phyloP scores from a whole-genome alignment of 208 protist genomes.

The Baffinella frigidus region DNA sequence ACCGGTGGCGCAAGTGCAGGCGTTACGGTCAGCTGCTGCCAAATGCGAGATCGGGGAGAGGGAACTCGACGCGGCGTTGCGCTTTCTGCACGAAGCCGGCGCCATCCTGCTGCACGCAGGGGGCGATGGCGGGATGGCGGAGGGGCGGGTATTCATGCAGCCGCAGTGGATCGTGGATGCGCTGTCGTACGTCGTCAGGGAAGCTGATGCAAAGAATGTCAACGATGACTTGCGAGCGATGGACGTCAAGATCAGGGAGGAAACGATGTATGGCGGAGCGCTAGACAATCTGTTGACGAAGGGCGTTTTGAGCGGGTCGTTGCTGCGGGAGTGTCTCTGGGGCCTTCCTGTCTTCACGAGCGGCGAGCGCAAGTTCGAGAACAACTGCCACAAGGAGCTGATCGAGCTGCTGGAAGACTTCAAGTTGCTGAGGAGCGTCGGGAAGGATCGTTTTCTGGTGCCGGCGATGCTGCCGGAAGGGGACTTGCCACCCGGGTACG shows the following conservation, averaged over 20 bases:
- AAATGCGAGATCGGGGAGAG: not conserved
- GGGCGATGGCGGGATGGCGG: not conserved
- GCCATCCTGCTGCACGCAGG: not conserved
- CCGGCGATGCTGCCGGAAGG: no score
- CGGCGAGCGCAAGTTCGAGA: not conserved
- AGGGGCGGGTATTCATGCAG: not conserved
- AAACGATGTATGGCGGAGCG: not conserved
- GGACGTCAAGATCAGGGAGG: not conserved
- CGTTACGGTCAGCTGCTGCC: not conserved
- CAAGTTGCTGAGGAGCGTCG: no score
- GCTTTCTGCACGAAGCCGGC: not conserved
- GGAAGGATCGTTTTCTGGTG: no score
- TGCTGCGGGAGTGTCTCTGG: not conserved
- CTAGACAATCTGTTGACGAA: not conserved
- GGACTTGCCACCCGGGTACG: no score
- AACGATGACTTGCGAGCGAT: not conserved
- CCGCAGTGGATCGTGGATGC: slow-evolving; percentile 38
- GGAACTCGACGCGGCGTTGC: not conserved
- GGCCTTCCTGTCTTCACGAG: not conserved
- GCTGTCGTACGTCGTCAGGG: not conserved
- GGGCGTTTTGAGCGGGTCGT: not conserved
- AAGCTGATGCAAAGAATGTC: not conserved
- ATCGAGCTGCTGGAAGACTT: not conserved
- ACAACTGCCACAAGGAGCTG: not conserved
- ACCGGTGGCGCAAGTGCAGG: not conserved